Percentiles rank a stretch among this genome's conserved stretches.
These are phyloP conservation scores for Hordeum vulgare DNA, from an alignment of 176 grass and related monocot species.

Conservation along the genomic window MorexV3_pseudomolecules_assembly NC_058520.1:594894166-594894665, in stretches of 20 bases:
- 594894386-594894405: neutral
- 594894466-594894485: neutral
- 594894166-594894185: neutral
- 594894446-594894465: neutral
- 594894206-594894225: neutral
- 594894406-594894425: neutral
- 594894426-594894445: neutral
- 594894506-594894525: neutral
- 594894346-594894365: neutral
- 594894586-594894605: too few relatives aligned
- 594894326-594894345: neutral
- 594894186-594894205: neutral
- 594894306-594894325: fast-evolving
- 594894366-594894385: neutral
- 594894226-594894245: neutral
- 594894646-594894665: too few relatives aligned
- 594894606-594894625: too few relatives aligned
- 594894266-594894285: neutral
- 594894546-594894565: neutral
- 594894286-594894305: neutral
- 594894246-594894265: neutral
- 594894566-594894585: too few relatives aligned
- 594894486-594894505: neutral
- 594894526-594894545: neutral
- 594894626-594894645: too few relatives aligned